Base-by-base conservation (phyloP, 305 asterid species). In the Plantago coronopus region DNA sequence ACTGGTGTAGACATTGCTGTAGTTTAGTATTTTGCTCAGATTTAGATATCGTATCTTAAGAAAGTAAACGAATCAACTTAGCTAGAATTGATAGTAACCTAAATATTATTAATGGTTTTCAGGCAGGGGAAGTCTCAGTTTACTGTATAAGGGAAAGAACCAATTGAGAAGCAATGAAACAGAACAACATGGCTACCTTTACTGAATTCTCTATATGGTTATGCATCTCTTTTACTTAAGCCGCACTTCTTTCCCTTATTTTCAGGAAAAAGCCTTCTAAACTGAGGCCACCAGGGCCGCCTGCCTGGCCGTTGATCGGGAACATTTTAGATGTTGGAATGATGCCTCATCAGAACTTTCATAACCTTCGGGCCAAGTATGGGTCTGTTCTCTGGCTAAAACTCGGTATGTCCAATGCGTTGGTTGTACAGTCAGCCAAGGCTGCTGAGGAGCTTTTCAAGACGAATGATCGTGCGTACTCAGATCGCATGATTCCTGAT, bases 251-350 rank as follows among this genome's bases (percentile, higher is more conserved):
- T 5, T 56, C 38, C 21, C 46, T 25, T 19, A 31, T 34, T 34
- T 20, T 37, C 60, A 57, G 46, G 45, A 62, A 25, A 27, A 40
- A 14, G 1, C 15, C 63, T 59, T 66, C 69, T 27, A 66, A 62
- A 44, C 54, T 29, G 20, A 69, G 59, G 22, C 77, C 73, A 18
- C 77, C 72, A 3, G 76, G 72, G 11, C 76, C 73, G 3, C 63
- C 69, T 0, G 66, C 59, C 21, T 72, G 72, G 73, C 76, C 72
- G 2, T 16, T 72, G 45, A 38, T 72, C 48, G 69, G 73, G 9
- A 67, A 72, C 59, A 57, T 72, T 17, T 21, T 72, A 15, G 63
- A 72, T 11, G 59, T 72, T 3, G 56, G 66, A 37, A 48, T 16
- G 8, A 59, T 49, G 48, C 67, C 72, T 0, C 73, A 72, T 49